Evolutionary conservation across 1,284 basidiomycete genomes (phyloP).

Genomic region (Leccinum fallax): DNA sequence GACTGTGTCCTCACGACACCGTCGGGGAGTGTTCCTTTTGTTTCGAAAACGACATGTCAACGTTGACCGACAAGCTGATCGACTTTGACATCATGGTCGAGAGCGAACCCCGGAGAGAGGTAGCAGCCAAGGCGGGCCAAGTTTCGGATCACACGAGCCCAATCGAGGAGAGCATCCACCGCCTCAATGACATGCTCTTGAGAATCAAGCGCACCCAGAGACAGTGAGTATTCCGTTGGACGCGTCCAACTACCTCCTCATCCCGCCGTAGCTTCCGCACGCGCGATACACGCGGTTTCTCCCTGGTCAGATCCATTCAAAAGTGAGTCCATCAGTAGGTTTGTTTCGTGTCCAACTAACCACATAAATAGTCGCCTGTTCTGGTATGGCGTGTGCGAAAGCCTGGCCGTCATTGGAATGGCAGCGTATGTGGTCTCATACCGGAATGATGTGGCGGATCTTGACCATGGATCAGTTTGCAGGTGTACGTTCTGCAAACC

Average conservation of each 20-base stretch:
- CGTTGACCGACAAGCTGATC: slow-evolving; percentile 86
- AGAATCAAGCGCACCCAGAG: slow-evolving; percentile 91
- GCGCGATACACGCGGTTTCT: slow-evolving; percentile 67
- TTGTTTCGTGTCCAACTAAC: slow-evolving; percentile 27
- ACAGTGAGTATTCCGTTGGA: slow-evolving; percentile 55
- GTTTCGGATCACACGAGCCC: slow-evolving; percentile 89
- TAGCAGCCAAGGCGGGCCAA: slow-evolving; percentile 80
- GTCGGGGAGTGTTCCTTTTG: slow-evolving; percentile 98
- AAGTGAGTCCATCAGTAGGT: slow-evolving; percentile 47
- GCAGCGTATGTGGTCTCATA: slow-evolving; percentile 61
- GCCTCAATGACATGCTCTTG: slow-evolving; percentile 82
- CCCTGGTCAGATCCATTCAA: slow-evolving; percentile 77
- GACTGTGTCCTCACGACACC: slow-evolving; percentile 95
- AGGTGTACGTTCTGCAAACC: slow-evolving; percentile 88
- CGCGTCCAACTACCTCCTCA: slow-evolving; percentile 10
- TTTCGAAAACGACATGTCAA: slow-evolving; percentile 96
- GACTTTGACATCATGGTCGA: slow-evolving; percentile 99
- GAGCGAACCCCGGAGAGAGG: slow-evolving; percentile 85
- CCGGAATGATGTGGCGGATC: neutral
- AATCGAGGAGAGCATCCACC: slow-evolving; percentile 72
- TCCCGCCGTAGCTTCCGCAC: slow-evolving; percentile 59
- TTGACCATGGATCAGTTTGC: slow-evolving; percentile 52
- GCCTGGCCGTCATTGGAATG: slow-evolving; percentile 77
- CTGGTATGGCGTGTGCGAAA: slow-evolving; percentile 87
- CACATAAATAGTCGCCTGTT: slow-evolving; percentile 68